Base-by-base conservation (phyloP, 805 yeast genomes). In the Kazachstania bromeliacearum region DNA sequence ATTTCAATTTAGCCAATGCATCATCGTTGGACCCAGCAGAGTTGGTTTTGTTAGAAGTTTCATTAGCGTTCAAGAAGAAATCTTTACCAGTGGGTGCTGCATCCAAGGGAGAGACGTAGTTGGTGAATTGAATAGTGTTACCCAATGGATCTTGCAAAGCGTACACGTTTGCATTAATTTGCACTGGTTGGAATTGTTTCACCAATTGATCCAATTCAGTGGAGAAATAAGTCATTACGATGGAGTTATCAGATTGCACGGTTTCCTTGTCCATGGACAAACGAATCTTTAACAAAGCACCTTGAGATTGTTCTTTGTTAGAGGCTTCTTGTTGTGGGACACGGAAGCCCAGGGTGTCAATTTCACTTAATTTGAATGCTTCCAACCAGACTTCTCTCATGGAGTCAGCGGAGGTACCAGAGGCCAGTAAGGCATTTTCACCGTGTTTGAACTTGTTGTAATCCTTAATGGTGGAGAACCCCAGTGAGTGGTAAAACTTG, bases 301-400 rank as follows among this genome's bases (percentile, higher is more conserved):
- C 77, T 39, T 63, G 62, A 29, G 62, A 52, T 46, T 67, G 68
- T 24, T 53, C 36, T 38, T 60, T 57, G 40, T 62, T 54, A 5
- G 53, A 40, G 8, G 62, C 62, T 41, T 65, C 69, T 59, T 71
- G 75, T 28, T 63, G 59, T 19, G 66, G 79, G 63, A 46, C 72
- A 56, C 67, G 74, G 73, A 43, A 77, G 38, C 87, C 88, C 66
- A 45, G 66, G 42, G 57, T 71, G 78, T 51, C 69, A 60, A 48
- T 73, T 55, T 36, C 85, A 65, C 61, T 74, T 70, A 54, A 61
- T 15, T 83, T 85, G 55, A 75, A 79, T 16, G 77, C 62, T 55
- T 79, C 83, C 32, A 82, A 54, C 94, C 94, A 82, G 20, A 73
- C 58, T 57, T 82, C 94, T 43, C 67, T 71, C 34, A 78, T 50